Percentiles rank a stretch among this genome's conserved stretches.
phyloP scores from a whole-genome alignment of 352 stramenopile genomes.

The Phytophthora crassamura region DNA sequence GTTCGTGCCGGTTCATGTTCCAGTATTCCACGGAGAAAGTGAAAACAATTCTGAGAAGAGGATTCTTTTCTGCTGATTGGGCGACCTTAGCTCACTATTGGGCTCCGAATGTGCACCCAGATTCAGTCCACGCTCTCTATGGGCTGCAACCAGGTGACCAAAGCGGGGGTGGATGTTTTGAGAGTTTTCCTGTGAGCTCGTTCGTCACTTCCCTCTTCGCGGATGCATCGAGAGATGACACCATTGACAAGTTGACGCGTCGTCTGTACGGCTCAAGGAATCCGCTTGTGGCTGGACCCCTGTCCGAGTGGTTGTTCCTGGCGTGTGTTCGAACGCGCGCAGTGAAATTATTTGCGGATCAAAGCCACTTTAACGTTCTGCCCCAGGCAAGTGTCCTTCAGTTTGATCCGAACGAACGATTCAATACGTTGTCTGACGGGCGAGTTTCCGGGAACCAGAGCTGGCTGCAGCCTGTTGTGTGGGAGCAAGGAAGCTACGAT shows the following conservation, averaged over 20 bases:
- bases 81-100: constrained; percentile 1
- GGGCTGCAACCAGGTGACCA: constrained; percentile 8
- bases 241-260: not conserved
- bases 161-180: not conserved
- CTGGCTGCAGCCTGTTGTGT: constrained; percentile 33
- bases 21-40: constrained; percentile 16
- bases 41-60: not conserved
- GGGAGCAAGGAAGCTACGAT: constrained; percentile 40
- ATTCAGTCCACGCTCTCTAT: constrained; percentile 15
- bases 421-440: constrained; percentile 13
- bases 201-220: constrained; percentile 7
- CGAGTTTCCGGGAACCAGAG: constrained; percentile 24
- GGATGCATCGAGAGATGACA: not conserved
- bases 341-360: not conserved
- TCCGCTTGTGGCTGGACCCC: not conserved
- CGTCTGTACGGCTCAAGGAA: constrained; percentile 5
- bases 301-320: constrained; percentile 23
- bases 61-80: not conserved
- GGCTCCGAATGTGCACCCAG: not conserved
- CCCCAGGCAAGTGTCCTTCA: constrained; percentile 7
- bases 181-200: constrained; percentile 2
- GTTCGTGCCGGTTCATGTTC: constrained; percentile 36
- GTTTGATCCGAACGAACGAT: constrained; percentile 18
- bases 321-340: not conserved
- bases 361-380: not conserved